Evolutionary conservation across 192 early-diverging fungal genomes (phyloP).

Genomic region (Entomortierella lignicola): DNA sequence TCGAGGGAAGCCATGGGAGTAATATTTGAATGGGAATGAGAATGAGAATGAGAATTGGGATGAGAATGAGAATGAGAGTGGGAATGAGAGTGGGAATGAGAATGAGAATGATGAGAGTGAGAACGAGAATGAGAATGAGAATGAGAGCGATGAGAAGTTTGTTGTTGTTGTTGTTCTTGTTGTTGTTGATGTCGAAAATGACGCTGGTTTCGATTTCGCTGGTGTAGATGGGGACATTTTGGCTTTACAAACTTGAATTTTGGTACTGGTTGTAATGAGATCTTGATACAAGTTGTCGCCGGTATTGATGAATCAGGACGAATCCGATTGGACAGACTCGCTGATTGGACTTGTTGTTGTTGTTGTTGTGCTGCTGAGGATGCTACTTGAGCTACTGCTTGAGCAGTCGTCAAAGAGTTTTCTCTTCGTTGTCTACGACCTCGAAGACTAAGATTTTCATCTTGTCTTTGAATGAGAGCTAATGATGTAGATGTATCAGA

Average conservation of each 20-base stretch:
- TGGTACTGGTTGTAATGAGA: conserved; percentile 49
- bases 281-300: conserved; percentile 50
- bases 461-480: neutral
- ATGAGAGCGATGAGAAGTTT: conserved; percentile 8
- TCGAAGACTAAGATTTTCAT: neutral
- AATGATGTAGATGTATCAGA: neutral
- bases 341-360: too few species aligned
- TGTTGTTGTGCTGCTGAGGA: neutral
- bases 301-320: conserved; percentile 49
- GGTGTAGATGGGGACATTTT: conserved; percentile 42
- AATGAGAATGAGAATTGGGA: conserved; percentile 12
- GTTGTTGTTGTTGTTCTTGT: conserved; percentile 18
- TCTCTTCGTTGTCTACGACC: conserved; percentile 3
- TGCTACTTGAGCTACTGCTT: neutral
- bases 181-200: conserved; percentile 38
- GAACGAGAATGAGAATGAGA: conserved; percentile 6
- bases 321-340: conserved; percentile 40
- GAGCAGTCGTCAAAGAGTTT: neutral
- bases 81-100: neutral
- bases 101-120: neutral
- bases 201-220: conserved; percentile 24
- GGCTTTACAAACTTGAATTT: conserved; percentile 42
- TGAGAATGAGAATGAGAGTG: conserved; percentile 10
- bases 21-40: neutral
- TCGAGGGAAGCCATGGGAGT: conserved; percentile 26